Evolutionary conservation across 169 alveolate species (phyloP).

Genomic region (Blepharisma undulans): DNA sequence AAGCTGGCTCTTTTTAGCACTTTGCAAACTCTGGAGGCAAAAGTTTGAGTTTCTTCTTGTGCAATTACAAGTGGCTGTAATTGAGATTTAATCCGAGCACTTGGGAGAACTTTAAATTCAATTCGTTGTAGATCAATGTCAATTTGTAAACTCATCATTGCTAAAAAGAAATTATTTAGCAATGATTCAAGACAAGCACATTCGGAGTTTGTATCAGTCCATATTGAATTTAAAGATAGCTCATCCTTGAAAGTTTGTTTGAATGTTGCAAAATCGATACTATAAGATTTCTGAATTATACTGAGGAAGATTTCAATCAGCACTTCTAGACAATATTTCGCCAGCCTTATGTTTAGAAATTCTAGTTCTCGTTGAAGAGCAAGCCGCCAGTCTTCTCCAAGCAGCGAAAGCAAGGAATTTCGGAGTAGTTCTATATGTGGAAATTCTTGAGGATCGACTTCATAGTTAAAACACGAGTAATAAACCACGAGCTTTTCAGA

Average conservation of each 20-base stretch:
- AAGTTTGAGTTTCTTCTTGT: neutral
- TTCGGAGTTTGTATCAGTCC: neutral
- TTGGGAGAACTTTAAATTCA: slow-evolving; percentile 12
- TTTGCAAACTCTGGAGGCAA: neutral
- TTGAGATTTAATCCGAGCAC: neutral
- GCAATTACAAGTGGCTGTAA: slow-evolving; percentile 33
- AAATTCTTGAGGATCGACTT: slow-evolving; percentile 8
- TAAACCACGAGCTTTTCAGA: slow-evolving; percentile 15
- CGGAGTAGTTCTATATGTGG: neutral
- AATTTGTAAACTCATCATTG: neutral
- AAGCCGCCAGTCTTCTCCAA: neutral
- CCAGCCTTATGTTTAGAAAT: slow-evolving; percentile 23
- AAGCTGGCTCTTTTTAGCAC: slow-evolving; percentile 6
- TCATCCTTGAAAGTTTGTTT: neutral
- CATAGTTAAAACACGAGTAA: slow-evolving; percentile 27
- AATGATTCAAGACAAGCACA: neutral
- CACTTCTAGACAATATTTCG: neutral
- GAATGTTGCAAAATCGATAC: neutral
- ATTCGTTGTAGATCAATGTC: neutral
- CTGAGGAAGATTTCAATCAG: slow-evolving; percentile 15
- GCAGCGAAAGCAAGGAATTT: neutral
- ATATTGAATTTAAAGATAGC: neutral
- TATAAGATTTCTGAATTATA: neutral
- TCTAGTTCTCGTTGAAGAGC: neutral
- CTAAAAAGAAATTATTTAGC: neutral